phyloP scores from a whole-genome alignment of 345 rosid genomes.

The Salix udensis region DNA sequence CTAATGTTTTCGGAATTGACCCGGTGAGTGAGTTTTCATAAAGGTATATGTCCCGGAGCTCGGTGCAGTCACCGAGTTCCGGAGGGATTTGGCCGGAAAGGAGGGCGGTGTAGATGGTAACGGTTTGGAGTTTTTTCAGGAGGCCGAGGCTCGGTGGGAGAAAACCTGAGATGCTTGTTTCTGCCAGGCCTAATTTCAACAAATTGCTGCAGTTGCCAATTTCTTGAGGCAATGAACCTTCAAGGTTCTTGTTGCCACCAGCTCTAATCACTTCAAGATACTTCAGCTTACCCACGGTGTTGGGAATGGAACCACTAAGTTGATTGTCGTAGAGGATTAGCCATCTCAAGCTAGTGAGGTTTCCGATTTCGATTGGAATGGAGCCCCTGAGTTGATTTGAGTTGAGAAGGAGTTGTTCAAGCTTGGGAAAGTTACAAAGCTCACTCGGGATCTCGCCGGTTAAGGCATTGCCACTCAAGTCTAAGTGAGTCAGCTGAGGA shows the following conservation, averaged over 20 bases:
- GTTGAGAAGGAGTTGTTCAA: conserved; percentile 54
- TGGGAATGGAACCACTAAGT: conserved; percentile 59
- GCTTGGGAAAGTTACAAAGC: conserved; percentile 49
- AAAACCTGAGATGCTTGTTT: conserved; percentile 78
- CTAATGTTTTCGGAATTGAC: conserved; percentile 56
- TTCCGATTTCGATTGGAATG: conserved; percentile 58
- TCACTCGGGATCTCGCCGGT: conserved; percentile 62
- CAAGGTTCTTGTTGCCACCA: conserved; percentile 80
- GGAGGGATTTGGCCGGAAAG: conserved; percentile 76
- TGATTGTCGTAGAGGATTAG: conserved; percentile 64
- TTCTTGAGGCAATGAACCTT: conserved; percentile 62
- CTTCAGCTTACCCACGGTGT: conserved; percentile 50
- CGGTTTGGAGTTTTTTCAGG: conserved; percentile 59
- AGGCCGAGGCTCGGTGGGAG: conserved; percentile 68
- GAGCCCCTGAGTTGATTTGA: conserved; percentile 60
- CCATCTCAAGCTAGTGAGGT: conserved; percentile 47
- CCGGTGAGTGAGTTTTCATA: conserved; percentile 76
- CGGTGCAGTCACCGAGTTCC: conserved; percentile 70
- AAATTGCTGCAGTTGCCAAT: conserved; percentile 70
- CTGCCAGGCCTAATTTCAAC: conserved; percentile 66
- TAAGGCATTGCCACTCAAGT: conserved; percentile 67
- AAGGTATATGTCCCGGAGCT: conserved; percentile 64
- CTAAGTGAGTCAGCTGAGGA: conserved; percentile 32
- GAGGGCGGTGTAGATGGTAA: conserved; percentile 69
- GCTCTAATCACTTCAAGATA: conserved; percentile 59